These are phyloP conservation scores for Trichosporon coremiiforme DNA, from an alignment of 1,284 basidiomycete species.

Conservation along the genomic window DNA sequence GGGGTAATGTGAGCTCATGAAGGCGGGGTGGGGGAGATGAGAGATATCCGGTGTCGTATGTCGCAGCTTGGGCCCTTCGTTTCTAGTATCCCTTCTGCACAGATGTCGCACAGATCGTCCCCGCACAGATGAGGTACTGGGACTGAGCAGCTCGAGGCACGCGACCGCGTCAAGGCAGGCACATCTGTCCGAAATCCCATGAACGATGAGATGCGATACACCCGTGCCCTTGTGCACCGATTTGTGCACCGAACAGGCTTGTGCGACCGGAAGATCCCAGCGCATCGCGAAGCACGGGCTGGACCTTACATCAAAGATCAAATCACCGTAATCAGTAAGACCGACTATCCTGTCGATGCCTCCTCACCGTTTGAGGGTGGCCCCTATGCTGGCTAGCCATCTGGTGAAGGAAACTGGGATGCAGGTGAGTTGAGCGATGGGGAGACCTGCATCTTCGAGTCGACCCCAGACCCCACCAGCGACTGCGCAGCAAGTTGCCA, in stretches of 20 bases:
- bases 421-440: not conserved
- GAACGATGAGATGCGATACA: not conserved
- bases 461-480: not conserved
- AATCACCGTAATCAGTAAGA: slow-evolving; percentile 3
- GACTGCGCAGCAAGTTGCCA: not conserved
- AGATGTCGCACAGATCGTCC: slow-evolving; percentile 9
- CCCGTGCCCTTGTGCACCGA: slow-evolving; percentile 1
- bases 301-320: not conserved
- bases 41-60: not conserved
- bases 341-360: not conserved
- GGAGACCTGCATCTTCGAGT: not conserved
- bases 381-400: slow-evolving; percentile 3
- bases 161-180: not conserved
- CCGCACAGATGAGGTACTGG: slow-evolving; percentile 16
- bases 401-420: not conserved
- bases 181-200: not conserved
- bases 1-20: not conserved
- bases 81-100: not conserved
- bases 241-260: too few relatives aligned
- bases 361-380: slow-evolving; percentile 5
- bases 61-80: not conserved
- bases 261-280: not conserved
- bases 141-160: not conserved
- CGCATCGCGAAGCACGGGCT: slow-evolving; percentile 8
- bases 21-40: not conserved